Conservation (phyloP, 805 yeast species). For the Lipomyces chichibuensis region DNA sequence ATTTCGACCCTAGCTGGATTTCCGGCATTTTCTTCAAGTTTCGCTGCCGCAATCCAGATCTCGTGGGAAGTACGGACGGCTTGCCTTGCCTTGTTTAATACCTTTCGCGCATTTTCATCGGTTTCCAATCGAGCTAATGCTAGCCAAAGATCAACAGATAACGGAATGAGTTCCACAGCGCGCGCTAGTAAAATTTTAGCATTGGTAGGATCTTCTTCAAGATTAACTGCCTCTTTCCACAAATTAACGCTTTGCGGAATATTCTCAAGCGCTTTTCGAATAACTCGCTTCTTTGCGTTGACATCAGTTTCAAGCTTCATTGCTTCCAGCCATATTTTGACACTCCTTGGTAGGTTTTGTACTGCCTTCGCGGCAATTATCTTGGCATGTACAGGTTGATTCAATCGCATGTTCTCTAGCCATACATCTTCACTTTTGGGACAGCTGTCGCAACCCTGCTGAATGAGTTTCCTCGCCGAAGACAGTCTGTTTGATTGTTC, state of each 20-base stretch:
- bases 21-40: constrained; percentile 63
- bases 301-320: constrained; percentile 63
- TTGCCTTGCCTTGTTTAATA: constrained; percentile 65
- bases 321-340: constrained; percentile 74
- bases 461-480: constrained; percentile 62
- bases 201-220: constrained; percentile 59
- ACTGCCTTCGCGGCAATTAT: constrained; percentile 69
- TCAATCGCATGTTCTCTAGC: constrained; percentile 75
- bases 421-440: constrained; percentile 74
- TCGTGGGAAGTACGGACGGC: constrained; percentile 51
- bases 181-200: constrained; percentile 59
- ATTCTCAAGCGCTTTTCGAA: constrained; percentile 71
- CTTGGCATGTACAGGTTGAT: constrained; percentile 56
- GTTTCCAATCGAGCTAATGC: constrained; percentile 54
- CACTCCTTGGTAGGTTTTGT: constrained; percentile 56
- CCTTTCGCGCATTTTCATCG: constrained; percentile 53
- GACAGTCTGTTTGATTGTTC: constrained; percentile 59
- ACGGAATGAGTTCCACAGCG: constrained; percentile 71
- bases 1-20: constrained; percentile 50
- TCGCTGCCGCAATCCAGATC: constrained; percentile 72
- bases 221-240: constrained; percentile 69
- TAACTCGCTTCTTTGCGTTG: constrained; percentile 56
- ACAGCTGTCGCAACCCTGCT: constrained; percentile 73
- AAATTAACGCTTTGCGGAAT: constrained; percentile 59
- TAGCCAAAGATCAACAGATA: constrained; percentile 67